These are phyloP conservation scores for Irineochytrium annulatum DNA, from an alignment of 192 early-diverging fungal species.

Conservation along the genomic window DNA sequence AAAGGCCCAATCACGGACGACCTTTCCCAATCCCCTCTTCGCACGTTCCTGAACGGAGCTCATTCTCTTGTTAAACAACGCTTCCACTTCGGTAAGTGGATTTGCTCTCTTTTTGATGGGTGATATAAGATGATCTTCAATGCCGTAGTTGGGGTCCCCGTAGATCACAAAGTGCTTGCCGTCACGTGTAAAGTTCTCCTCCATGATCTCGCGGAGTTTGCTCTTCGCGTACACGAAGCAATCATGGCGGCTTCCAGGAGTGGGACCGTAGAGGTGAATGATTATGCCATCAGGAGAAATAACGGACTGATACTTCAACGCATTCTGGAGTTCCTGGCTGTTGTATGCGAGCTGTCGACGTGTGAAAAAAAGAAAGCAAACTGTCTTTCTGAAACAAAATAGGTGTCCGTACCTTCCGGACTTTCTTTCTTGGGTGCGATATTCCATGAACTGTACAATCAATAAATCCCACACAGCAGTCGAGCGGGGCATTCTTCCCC, in stretches of 20 bases:
- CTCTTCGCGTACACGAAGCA: not conserved
- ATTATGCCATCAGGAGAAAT: slow-evolving; percentile 2
- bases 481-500: not conserved
- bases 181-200: not conserved
- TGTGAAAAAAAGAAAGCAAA: too few relatives aligned
- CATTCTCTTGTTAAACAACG: not conserved
- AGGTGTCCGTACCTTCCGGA: too few relatives aligned
- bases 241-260: not conserved
- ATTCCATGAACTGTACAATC: slow-evolving; percentile 2
- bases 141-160: not conserved
- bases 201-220: not conserved
- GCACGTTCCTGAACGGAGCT: not conserved
- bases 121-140: not conserved
- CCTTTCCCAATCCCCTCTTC: not conserved
- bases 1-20: not conserved
- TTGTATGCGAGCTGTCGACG: too few relatives aligned
- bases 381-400: too few relatives aligned
- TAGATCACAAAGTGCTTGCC: not conserved
- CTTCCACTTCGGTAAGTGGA: not conserved
- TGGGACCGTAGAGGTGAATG: not conserved
- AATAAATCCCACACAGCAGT: slow-evolving; percentile 1
- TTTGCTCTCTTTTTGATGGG: not conserved
- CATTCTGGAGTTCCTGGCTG: not conserved
- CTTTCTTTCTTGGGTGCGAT: not conserved
- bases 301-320: not conserved